A percentile compares a stretch with the other conserved stretches of the same genome.
phyloP scores from a whole-genome alignment of 2,329 filamentous ascomycete species.

The Pseudocercospora pini-densiflorae region DNA sequence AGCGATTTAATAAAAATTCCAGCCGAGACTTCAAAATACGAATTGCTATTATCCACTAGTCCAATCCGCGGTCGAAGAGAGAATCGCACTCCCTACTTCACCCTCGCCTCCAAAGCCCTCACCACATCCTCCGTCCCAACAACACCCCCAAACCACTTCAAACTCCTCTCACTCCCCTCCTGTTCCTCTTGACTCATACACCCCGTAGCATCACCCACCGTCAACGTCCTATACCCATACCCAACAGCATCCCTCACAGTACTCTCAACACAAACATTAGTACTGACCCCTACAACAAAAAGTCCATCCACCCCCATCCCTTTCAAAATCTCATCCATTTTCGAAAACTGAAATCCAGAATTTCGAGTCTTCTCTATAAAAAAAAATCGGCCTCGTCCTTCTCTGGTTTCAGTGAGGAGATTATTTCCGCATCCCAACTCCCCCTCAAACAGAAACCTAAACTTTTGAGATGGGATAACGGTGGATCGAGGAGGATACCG shows the following conservation, averaged over 20 bases:
- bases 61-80: too few relatives aligned
- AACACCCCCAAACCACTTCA: conserved; percentile 3
- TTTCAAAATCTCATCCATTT: not conserved
- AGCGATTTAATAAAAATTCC: too few relatives aligned
- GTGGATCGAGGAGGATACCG: not conserved
- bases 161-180: not conserved
- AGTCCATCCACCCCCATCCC: not conserved
- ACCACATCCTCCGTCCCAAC: not conserved
- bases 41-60: too few relatives aligned
- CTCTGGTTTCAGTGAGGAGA: not conserved
- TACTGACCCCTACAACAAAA: not conserved
- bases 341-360: not conserved
- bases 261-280: conserved; percentile 7
- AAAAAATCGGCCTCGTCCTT: not conserved
- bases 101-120: not conserved
- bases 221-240: not conserved
- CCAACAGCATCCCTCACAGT: not conserved
- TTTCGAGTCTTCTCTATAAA: not conserved
- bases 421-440: conserved; percentile 1
- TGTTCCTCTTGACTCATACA: conserved; percentile 5
- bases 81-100: too few relatives aligned
- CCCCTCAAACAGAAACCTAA: not conserved
- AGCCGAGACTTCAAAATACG: too few relatives aligned
- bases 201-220: not conserved
- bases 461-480: not conserved